phyloP scores from a whole-genome alignment of 129 eudicot species.

The Helichrysum umbraculigerum region DNA sequence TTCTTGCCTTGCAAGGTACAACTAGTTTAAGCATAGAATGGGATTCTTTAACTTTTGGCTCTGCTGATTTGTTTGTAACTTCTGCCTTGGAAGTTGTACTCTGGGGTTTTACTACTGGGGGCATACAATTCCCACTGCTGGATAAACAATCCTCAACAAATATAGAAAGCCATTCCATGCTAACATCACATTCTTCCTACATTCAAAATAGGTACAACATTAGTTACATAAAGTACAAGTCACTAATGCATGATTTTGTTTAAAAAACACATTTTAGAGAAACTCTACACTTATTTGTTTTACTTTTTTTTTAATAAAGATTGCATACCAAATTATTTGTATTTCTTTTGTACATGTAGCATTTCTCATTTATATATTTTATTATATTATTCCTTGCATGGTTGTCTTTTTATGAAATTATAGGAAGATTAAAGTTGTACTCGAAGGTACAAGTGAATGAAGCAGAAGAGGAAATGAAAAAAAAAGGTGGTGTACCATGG shows the following conservation, averaged over 20 bases:
- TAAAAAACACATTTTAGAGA: not conserved
- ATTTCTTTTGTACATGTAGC: not conserved
- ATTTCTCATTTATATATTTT: not conserved
- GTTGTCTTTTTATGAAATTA: not conserved
- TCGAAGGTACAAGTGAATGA: not conserved
- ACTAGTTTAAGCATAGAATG: conserved; percentile 26
- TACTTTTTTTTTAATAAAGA: too few relatives aligned
- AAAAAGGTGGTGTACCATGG: conserved; percentile 21
- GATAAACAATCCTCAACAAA: conserved; percentile 66
- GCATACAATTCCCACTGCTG: conserved; percentile 41
- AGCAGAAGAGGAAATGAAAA: not conserved
- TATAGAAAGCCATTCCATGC: conserved; percentile 60
- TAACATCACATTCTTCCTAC: conserved; percentile 51
- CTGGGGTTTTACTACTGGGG: conserved; percentile 30
- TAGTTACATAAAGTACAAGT: not conserved
- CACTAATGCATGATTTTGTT: not conserved
- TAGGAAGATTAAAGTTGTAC: not conserved
- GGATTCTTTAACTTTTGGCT: conserved; percentile 9
- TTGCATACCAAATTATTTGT: not conserved
- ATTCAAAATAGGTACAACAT: conserved; percentile 6
- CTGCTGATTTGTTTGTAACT: conserved; percentile 19
- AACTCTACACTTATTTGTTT: too few relatives aligned
- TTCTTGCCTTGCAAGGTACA: conserved; percentile 43
- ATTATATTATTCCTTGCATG: not conserved
- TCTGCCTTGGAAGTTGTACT: conserved; percentile 18